These are phyloP conservation scores for Isochrysis galbana DNA, from an alignment of 78 protist species.

Conservation along the genomic window DNA sequence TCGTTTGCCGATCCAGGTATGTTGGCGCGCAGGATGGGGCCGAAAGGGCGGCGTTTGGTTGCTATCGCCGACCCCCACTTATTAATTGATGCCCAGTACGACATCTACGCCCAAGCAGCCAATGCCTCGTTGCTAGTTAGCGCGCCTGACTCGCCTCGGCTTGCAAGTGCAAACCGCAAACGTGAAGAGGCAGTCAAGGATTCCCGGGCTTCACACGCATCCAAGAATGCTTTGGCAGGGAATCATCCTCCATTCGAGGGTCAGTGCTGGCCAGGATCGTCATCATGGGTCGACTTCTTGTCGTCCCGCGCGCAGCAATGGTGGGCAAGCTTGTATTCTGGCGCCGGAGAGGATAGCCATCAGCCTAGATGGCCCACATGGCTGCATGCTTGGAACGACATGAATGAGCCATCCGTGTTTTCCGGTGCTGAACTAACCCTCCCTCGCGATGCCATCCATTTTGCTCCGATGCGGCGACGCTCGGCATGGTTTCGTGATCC, in stretches of 20 bases:
- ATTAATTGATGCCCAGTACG: constrained; percentile 50
- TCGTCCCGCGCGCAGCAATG: constrained; percentile 12
- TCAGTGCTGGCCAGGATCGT: constrained; percentile 96
- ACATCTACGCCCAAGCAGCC: neutral
- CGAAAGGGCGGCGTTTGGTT: constrained; percentile 70
- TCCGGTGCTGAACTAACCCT: constrained; percentile 95
- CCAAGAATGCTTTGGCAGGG: no score
- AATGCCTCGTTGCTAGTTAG: constrained; percentile 65
- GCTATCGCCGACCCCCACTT: constrained; percentile 98
- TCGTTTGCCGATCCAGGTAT: neutral
- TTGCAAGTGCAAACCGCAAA: no score
- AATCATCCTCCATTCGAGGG: constrained; percentile 95
- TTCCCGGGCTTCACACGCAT: no score
- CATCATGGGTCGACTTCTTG: constrained; percentile 87
- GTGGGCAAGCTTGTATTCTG: neutral
- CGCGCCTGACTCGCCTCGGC: no score
- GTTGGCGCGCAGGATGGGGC: constrained; percentile 42
- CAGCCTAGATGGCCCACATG: neutral
- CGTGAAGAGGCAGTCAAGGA: no score
- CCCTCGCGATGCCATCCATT: constrained; percentile 83
- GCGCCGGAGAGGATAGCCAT: neutral
- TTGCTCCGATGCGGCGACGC: neutral
- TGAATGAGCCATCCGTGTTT: constrained; percentile 99
- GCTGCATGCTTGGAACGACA: constrained; percentile 97
- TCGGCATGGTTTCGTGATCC: no score